Base-by-base conservation (phyloP, 352 stramenopile species). In the Globisporangium camurandrum region DNA sequence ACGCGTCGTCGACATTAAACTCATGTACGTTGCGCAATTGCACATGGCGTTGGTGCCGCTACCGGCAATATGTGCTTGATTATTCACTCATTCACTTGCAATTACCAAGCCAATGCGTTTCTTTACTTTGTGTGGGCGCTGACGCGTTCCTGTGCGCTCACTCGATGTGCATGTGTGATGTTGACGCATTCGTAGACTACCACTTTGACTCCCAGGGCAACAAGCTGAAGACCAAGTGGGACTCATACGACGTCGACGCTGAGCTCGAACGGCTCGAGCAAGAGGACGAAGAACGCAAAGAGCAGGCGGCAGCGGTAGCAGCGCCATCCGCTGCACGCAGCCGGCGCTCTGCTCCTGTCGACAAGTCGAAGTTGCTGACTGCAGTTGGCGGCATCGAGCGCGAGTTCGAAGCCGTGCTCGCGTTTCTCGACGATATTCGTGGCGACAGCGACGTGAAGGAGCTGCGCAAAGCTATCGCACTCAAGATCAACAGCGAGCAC, bases 151-250 rank as follows among this genome's bases (percentile, higher is more conserved):
- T n/a, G n/a, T n/a, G n/a, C n/a, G n/a, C n/a, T n/a, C n/a, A n/a
- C n/a, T n/a, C n/a, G n/a, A n/a, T n/a, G n/a, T n/a, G n/a, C n/a
- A n/a, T n/a, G n/a, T n/a, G n/a, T n/a, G n/a, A n/a, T n/a, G n/a
- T n/a, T n/a, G n/a, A 24, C 49, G 22, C 23, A 31, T 46, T 14
- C 56, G 28, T 24, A 93, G 81, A 89, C 56, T 93, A 93, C 57
- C 81, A 90, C 48, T 90, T 93, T 27, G 78, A 93, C 57, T 93
- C 78, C 26, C 46, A 87, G 4, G 81, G 81, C 49, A 90, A 88
- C 62, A 93, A 93, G 54, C 71, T 93, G 51, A 88, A 88, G 61
- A 90, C 78, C 26, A 90, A 93, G 53, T 90, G 81, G 81, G 81
- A 93, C 52, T 68, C 57, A 19, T 93, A 86, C 54, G 69, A 93